Conservation (phyloP, 192 early-diverging fungal genomes). For the Coemansia sp. region DNA sequence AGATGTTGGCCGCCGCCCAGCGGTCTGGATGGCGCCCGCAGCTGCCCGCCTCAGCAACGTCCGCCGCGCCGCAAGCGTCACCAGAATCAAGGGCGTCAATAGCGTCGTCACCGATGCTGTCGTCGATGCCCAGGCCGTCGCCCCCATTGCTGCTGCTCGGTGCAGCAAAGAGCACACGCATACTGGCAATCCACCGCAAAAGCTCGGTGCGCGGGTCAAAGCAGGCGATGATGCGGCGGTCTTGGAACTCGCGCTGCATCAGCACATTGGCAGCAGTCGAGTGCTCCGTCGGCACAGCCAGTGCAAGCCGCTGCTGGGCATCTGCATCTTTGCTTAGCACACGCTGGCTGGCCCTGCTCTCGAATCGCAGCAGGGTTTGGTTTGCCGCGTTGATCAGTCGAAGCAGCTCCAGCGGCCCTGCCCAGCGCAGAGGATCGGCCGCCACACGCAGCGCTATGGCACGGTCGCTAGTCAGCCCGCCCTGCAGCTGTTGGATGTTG, state of each 20-base stretch:
- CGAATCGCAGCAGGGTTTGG: neutral
- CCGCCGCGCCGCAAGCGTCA: too few species aligned
- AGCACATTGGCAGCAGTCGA: neutral
- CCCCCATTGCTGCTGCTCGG: neutral
- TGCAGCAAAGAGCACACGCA: slow-evolving; percentile 13
- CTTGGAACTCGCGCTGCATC: slow-evolving; percentile 3
- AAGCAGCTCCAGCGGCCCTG: slow-evolving; percentile 35
- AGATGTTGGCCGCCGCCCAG: slow-evolving; percentile 15
- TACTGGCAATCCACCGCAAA: slow-evolving; percentile 24
- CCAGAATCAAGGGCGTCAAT: too few species aligned
- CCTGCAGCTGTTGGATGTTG: slow-evolving; percentile 4
- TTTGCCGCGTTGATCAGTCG: slow-evolving; percentile 26
- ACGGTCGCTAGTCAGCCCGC: slow-evolving; percentile 20
- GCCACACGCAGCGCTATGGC: slow-evolving; percentile 14
- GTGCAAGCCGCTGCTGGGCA: neutral
- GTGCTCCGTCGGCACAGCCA: neutral
- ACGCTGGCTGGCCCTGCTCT: neutral
- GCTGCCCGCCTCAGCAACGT: too few species aligned
- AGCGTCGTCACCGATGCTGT: neutral
- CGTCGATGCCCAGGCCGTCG: neutral
- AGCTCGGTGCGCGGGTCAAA: slow-evolving; percentile 28
- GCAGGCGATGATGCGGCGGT: slow-evolving; percentile 4
- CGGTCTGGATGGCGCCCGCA: too few species aligned
- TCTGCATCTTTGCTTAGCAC: neutral
- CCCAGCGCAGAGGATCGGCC: slow-evolving; percentile 17